Conservation (phyloP, 805 yeast species). For the Cyberlindnera americana region DNA sequence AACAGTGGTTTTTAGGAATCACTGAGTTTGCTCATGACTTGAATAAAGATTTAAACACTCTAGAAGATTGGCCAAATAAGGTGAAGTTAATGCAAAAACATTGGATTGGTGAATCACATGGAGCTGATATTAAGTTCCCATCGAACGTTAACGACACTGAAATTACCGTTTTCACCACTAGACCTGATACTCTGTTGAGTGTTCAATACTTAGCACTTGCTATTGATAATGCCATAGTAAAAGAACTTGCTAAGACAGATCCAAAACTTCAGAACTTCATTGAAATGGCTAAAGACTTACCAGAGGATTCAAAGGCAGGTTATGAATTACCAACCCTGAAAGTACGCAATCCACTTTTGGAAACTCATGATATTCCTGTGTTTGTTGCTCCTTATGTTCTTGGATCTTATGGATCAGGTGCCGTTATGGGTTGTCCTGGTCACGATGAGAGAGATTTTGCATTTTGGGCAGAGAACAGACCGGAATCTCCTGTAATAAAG, state of each 20-base stretch:
- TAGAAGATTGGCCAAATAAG: slow-evolving; percentile 81
- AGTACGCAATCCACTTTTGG: slow-evolving; percentile 58
- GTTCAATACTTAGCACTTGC: slow-evolving; percentile 84
- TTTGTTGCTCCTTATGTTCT: slow-evolving; percentile 91
- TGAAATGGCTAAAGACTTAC: slow-evolving; percentile 30
- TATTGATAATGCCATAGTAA: slow-evolving; percentile 60
- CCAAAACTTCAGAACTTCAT: slow-evolving; percentile 45
- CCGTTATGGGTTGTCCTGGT: slow-evolving; percentile 98
- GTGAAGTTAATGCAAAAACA: slow-evolving; percentile 88
- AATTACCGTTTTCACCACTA: slow-evolving; percentile 71
- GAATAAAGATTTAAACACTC: slow-evolving; percentile 54
- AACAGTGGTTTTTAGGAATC: slow-evolving; percentile 93
- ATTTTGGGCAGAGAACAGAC: slow-evolving; percentile 71
- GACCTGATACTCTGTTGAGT: slow-evolving; percentile 83
- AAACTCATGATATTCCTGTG: slow-evolving; percentile 54
- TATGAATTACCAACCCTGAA: slow-evolving; percentile 41
- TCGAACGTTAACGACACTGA: slow-evolving; percentile 24
- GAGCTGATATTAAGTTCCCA: slow-evolving; percentile 63
- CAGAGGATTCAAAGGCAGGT: slow-evolving; percentile 58
- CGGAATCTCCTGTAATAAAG: slow-evolving; percentile 27
- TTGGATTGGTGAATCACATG: slow-evolving; percentile 91
- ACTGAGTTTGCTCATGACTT: slow-evolving; percentile 74
- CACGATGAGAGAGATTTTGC: slow-evolving; percentile 82
- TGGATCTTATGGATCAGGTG: slow-evolving; percentile 81
- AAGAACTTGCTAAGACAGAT: slow-evolving; percentile 36